Percentiles rank a stretch among this genome's conserved stretches.
phyloP scores from a whole-genome alignment of 2,329 filamentous ascomycete species.

The Sclerotinia trifoliorum region DNA sequence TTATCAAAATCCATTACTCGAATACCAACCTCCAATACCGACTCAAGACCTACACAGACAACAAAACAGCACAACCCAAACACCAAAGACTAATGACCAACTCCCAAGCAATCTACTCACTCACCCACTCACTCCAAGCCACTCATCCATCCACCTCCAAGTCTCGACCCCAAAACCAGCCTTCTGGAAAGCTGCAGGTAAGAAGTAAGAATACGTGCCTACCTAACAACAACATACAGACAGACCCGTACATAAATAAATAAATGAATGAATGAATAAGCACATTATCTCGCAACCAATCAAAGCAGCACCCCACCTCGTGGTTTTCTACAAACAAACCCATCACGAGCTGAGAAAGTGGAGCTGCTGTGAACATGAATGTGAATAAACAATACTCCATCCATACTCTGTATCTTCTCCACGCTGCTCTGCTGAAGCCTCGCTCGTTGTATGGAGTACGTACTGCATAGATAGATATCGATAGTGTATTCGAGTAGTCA shows the following conservation, averaged over 20 bases:
- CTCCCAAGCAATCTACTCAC: too few species aligned
- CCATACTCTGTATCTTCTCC: too few species aligned
- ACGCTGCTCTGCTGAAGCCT: too few species aligned
- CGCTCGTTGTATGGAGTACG: too few species aligned
- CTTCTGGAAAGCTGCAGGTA: neutral
- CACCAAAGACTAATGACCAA: neutral
- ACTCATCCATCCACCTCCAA: neutral
- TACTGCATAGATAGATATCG: too few species aligned
- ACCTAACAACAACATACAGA: too few species aligned
- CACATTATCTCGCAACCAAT: neutral
- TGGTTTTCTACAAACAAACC: neutral
- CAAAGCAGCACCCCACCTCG: neutral
- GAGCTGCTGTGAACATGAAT: too few species aligned
- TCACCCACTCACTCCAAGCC: neutral
- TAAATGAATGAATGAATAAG: neutral
- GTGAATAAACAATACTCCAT: too few species aligned
- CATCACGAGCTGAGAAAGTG: slow-evolving; percentile 14
- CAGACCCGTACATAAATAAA: too few species aligned
- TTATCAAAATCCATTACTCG: neutral
- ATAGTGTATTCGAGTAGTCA: too few species aligned
- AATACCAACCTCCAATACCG: too few species aligned
- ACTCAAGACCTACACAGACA: neutral
- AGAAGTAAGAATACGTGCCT: too few species aligned
- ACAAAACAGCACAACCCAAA: neutral
- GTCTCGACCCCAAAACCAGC: neutral